A percentile compares a stretch with the other conserved stretches of the same genome.
These are phyloP conservation scores for Xylogone sp. DNA, from an alignment of 2,329 filamentous ascomycete genomes.

Conservation along the genomic window DNA sequence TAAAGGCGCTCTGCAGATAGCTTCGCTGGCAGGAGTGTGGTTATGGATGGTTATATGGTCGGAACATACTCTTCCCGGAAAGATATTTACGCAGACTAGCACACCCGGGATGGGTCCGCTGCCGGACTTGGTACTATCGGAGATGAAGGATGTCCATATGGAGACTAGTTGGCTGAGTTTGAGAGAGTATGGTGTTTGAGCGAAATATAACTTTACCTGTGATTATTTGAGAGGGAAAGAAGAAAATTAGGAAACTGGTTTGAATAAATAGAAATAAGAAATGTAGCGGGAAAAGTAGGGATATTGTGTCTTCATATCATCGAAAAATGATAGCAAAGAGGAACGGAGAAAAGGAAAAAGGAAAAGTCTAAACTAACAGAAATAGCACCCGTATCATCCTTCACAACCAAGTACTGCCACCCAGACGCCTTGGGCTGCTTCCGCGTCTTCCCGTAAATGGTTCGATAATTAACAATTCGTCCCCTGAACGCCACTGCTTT, in stretches of 20 bases:
- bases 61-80: slow-evolving; percentile 50
- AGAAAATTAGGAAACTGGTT: not conserved
- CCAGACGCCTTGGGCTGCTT: slow-evolving; percentile 42
- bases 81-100: slow-evolving; percentile 50
- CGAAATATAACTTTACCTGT: slow-evolving; percentile 50
- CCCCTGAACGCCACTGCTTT: slow-evolving; percentile 48
- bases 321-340: not conserved
- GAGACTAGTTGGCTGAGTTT: slow-evolving; percentile 51
- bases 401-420: slow-evolving; percentile 50
- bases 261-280: not conserved
- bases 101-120: slow-evolving; percentile 36
- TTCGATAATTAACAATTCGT: slow-evolving; percentile 51
- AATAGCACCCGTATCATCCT: slow-evolving; percentile 51
- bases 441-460: slow-evolving; percentile 37
- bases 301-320: too few relatives aligned
- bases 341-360: not conserved
- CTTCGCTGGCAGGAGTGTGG: slow-evolving; percentile 37
- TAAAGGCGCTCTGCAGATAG: slow-evolving; percentile 40
- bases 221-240: not conserved
- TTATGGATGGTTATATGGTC: slow-evolving; percentile 52
- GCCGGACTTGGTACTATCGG: slow-evolving; percentile 41
- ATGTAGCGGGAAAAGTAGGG: too few relatives aligned
- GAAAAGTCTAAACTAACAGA: slow-evolving; percentile 34
- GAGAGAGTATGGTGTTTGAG: slow-evolving; percentile 35
- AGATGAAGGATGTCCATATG: slow-evolving; percentile 53